Conservation (phyloP, 352 stramenopile species). For the Phytophthora palmivora region DNA sequence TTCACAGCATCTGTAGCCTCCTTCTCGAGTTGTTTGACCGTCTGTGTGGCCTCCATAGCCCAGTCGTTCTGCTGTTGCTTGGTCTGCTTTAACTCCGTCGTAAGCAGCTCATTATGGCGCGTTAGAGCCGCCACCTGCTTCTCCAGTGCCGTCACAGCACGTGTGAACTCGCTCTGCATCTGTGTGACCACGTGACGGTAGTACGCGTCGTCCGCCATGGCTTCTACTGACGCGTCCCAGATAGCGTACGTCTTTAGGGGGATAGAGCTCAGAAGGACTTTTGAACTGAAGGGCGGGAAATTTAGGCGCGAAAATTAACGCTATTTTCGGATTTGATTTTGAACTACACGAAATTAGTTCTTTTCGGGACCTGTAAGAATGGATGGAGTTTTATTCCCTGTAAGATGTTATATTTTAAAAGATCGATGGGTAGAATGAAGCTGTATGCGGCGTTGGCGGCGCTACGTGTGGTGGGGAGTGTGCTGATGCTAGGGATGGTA, state of each 20-base stretch:
- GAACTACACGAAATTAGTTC: constrained; percentile 5
- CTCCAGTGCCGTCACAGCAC: constrained; percentile 60
- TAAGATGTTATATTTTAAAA: constrained; percentile 16
- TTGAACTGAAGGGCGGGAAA: constrained; percentile 2
- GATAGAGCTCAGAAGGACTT: neutral
- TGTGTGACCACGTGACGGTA: constrained; percentile 62
- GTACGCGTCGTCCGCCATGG: constrained; percentile 38
- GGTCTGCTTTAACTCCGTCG: constrained; percentile 22
- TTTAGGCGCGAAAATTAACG: constrained; percentile 14
- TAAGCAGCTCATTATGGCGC: constrained; percentile 61
- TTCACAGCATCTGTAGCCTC: constrained; percentile 26
- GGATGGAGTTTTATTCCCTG: neutral
- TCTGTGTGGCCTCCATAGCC: constrained; percentile 14
- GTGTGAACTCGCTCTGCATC: constrained; percentile 71
- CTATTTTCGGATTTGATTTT: constrained; percentile 4
- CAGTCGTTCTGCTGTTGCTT: constrained; percentile 23
- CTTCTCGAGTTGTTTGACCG: constrained; percentile 25
- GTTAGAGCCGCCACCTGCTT: constrained; percentile 56
- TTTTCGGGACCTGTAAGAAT: constrained; percentile 10
- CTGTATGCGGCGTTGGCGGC: constrained; percentile 47
- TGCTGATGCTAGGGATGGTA: constrained; percentile 63
- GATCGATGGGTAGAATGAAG: constrained; percentile 3
- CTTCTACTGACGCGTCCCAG: constrained; percentile 23
- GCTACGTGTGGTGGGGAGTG: constrained; percentile 44
- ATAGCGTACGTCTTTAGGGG: neutral